Evolutionary conservation across 106 monocot species (phyloP).

Genomic region (Platanthera guangdongensis): DNA sequence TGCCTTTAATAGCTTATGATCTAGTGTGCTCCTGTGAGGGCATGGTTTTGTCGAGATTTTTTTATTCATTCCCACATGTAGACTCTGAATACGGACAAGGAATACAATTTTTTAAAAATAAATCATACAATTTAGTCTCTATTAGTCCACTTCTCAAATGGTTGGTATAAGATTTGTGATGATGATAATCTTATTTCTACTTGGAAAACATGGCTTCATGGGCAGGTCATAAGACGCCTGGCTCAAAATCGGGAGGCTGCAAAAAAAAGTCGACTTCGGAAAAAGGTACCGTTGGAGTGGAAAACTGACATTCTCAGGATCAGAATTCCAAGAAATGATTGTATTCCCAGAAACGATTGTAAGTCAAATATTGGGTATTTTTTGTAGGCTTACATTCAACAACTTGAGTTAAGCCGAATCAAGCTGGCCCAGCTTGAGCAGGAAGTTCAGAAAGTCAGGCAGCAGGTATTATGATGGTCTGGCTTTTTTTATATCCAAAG

Average conservation of each 20-base stretch:
- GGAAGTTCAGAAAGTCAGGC: conserved; percentile 38
- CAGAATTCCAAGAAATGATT: neutral
- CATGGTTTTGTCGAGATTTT: neutral
- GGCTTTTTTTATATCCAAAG: neutral
- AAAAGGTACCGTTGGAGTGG: conserved; percentile 31
- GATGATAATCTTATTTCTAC: neutral
- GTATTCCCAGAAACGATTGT: neutral
- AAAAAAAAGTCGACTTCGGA: conserved; percentile 55
- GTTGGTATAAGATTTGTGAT: neutral
- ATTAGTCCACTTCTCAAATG: neutral
- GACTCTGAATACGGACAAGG: neutral
- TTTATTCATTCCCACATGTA: neutral
- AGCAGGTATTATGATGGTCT: conserved; percentile 26
- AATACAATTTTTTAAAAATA: neutral
- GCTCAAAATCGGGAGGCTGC: conserved; percentile 71
- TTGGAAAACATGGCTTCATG: conserved; percentile 4
- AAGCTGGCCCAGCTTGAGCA: conserved; percentile 48
- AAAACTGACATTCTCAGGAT: neutral
- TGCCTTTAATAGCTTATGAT: neutral
- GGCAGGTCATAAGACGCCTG: conserved; percentile 19
- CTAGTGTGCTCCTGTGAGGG: neutral
- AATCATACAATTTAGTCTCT: neutral
- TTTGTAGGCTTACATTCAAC: conserved; percentile 58
- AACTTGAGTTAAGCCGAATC: conserved; percentile 53
- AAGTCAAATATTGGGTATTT: neutral